Percentiles rank a stretch among this genome's conserved stretches.
Evolutionary conservation across 345 rosid genomes (phyloP).

Genomic region (Salix arbutifolia): DNA sequence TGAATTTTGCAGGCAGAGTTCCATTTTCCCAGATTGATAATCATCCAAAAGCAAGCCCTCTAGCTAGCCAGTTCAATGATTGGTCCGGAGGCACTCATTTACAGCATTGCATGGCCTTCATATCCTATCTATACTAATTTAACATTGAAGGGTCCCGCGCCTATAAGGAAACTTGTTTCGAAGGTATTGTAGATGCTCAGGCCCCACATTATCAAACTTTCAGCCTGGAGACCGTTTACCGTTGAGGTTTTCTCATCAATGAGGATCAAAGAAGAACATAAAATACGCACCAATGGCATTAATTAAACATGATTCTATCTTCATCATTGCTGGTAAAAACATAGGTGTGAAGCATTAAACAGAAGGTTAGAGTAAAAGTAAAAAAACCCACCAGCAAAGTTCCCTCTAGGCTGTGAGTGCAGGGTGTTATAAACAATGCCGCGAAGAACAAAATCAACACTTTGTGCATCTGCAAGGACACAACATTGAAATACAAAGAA

Average conservation of each 20-base stretch:
- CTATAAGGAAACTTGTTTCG: too few species aligned
- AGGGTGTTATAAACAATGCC: conserved; percentile 58
- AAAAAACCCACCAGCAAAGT: conserved; percentile 57
- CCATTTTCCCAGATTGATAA: not conserved
- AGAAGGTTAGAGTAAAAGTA: not conserved
- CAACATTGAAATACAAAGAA: not conserved
- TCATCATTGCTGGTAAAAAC: not conserved
- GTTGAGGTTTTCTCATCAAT: too few species aligned
- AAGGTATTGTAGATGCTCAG: too few species aligned
- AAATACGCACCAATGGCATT: not conserved
- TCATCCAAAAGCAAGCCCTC: not conserved
- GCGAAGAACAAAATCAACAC: conserved; percentile 62
- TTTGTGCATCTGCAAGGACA: conserved; percentile 68
- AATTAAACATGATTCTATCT: not conserved
- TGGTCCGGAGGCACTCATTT: too few species aligned
- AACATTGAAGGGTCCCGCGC: too few species aligned
- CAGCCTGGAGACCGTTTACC: too few species aligned
- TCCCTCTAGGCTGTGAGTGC: conserved; percentile 78
- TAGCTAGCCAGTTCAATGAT: too few species aligned
- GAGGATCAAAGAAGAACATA: not conserved
- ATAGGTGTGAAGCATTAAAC: not conserved
- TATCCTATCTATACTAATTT: too few species aligned
- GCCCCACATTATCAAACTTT: too few species aligned
- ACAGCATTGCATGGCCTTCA: too few species aligned
- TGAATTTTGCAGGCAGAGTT: not conserved